phyloP scores from a whole-genome alignment of 768 basidiomycete genomes.

The Boletus patriciae region DNA sequence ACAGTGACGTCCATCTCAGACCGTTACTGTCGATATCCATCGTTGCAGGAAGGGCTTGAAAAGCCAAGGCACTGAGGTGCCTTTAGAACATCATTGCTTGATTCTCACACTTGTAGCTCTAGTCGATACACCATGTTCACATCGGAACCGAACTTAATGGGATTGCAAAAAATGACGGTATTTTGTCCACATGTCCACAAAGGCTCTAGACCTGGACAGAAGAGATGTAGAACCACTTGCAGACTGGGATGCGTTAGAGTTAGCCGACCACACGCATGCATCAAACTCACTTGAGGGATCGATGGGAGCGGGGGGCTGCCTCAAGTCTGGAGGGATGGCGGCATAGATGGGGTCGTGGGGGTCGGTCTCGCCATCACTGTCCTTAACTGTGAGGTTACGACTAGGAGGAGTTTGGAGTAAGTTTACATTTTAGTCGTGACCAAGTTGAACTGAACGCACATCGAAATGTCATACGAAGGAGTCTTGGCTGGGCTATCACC shows the following conservation, averaged over 20 bases:
- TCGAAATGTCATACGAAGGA: slow-evolving; percentile 71
- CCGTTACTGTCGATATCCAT: slow-evolving; percentile 85
- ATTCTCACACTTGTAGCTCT: slow-evolving; percentile 28
- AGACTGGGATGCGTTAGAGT: slow-evolving; percentile 49
- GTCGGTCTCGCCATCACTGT: slow-evolving; percentile 59
- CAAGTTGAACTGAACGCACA: slow-evolving; percentile 52
- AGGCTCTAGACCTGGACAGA: slow-evolving; percentile 69
- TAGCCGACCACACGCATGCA: background rate
- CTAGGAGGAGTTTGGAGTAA: slow-evolving; percentile 41
- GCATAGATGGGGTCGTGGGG: slow-evolving; percentile 64
- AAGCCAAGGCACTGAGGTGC: slow-evolving; percentile 29
- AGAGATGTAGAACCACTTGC: slow-evolving; percentile 94
- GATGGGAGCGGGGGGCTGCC: slow-evolving; percentile 82
- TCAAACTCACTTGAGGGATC: slow-evolving; percentile 78
- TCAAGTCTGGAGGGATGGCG: slow-evolving; percentile 71
- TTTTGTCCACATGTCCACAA: background rate
- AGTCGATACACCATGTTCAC: slow-evolving; percentile 7
- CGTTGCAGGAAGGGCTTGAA: slow-evolving; percentile 53
- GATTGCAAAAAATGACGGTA: slow-evolving; percentile 1
- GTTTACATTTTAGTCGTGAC: background rate
- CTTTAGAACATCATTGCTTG: slow-evolving; percentile 5
- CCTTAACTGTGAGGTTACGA: slow-evolving; percentile 73
- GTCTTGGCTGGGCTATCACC: slow-evolving; percentile 80
- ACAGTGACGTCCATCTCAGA: slow-evolving; percentile 91
- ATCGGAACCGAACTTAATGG: background rate